phyloP scores from a whole-genome alignment of 2,329 filamentous ascomycete species.

The Eutypa lata region DNA sequence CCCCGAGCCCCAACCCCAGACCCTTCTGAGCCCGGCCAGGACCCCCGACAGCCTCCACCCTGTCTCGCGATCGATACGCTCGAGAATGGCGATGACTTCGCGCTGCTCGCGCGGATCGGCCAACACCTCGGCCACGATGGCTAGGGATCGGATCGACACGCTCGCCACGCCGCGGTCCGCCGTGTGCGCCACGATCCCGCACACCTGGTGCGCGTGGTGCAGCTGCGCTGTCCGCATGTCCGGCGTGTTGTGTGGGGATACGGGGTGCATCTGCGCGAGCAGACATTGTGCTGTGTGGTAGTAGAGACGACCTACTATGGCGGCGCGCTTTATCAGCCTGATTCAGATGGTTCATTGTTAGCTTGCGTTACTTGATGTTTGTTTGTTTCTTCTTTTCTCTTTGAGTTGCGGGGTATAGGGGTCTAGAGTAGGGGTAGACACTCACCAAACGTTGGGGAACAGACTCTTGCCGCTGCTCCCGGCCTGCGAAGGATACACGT shows the following conservation, averaged over 20 bases:
- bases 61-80: constrained; percentile 70
- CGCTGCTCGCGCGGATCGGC: constrained; percentile 69
- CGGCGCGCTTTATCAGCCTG: constrained; percentile 78
- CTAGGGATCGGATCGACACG: constrained; percentile 75
- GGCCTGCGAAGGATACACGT: constrained; percentile 66
- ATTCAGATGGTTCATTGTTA: not conserved
- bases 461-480: constrained; percentile 51
- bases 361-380: constrained; percentile 16
- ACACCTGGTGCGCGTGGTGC: constrained; percentile 78
- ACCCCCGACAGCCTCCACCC: constrained; percentile 75
- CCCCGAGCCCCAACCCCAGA: constrained; percentile 66
- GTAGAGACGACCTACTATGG: constrained; percentile 78
- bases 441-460: constrained; percentile 84
- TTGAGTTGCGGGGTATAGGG: no score
- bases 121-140: constrained; percentile 73
- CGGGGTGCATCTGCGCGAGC: constrained; percentile 75
- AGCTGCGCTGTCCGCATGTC: constrained; percentile 70
- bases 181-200: constrained; percentile 82
- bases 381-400: constrained; percentile 10
- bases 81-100: constrained; percentile 75
- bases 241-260: constrained; percentile 54
- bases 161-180: constrained; percentile 77
- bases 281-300: constrained; percentile 86
- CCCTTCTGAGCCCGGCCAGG: constrained; percentile 67
- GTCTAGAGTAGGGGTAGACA: constrained; percentile 6